A percentile compares a stretch with the other conserved stretches of the same genome.
Evolutionary conservation across 306 rosid species (phyloP).

Genomic region (Prosopis cineraria): DNA sequence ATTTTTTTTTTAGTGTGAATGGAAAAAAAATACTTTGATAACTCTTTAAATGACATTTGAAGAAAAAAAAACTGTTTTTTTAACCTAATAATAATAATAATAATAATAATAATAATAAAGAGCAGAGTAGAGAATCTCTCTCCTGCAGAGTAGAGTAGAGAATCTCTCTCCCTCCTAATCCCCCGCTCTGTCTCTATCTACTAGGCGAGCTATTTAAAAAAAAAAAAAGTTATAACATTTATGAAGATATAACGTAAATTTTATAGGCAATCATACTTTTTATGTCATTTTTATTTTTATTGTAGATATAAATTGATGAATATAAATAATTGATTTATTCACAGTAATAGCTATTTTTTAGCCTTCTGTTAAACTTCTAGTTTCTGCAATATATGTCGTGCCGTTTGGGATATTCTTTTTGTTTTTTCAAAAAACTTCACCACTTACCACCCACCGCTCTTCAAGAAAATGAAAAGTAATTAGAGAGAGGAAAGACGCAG

Average conservation of each 20-base stretch:
- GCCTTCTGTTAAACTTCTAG: not conserved
- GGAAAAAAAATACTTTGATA: too few species aligned
- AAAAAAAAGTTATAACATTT: not conserved
- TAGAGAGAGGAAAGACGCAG: not conserved
- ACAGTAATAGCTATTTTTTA: not conserved
- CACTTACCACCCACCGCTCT: not conserved
- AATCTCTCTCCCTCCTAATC: too few species aligned
- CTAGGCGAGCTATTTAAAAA: too few species aligned
- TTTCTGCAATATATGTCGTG: not conserved
- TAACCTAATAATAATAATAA: too few species aligned
- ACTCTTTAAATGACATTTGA: too few species aligned
- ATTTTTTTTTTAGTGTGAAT: too few species aligned
- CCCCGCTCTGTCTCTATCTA: too few species aligned
- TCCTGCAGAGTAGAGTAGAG: too few species aligned
- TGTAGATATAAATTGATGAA: not conserved
- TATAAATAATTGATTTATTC: not conserved
- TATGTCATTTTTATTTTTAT: not conserved
- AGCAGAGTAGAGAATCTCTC: too few species aligned
- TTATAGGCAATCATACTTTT: not conserved
- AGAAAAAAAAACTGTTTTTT: too few species aligned
- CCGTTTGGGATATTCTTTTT: not conserved
- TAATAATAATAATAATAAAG: too few species aligned
- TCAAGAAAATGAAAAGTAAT: conserved; percentile 9
- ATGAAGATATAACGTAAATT: not conserved
- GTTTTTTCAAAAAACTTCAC: not conserved